These are phyloP conservation scores for Fusarium beomiforme DNA, from an alignment of 2,329 filamentous ascomycete genomes.

Conservation along the genomic window DNA sequence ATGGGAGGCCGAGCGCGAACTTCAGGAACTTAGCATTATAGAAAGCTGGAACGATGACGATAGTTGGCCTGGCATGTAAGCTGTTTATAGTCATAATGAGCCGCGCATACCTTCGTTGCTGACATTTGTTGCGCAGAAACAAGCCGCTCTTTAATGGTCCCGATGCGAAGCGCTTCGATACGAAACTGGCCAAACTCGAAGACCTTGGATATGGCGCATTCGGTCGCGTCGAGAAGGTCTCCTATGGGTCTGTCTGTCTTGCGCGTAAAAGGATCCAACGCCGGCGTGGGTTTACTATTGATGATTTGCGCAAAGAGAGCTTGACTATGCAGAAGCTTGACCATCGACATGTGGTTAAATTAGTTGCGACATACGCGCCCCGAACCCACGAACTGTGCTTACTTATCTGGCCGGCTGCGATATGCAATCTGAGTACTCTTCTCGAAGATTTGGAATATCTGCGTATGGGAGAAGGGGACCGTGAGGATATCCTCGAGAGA, in stretches of 20 bases:
- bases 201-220: conserved; percentile 56
- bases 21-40: conserved; percentile 45
- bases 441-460: conserved; percentile 56
- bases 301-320: conserved; percentile 56
- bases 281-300: conserved; percentile 50
- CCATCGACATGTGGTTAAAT: conserved; percentile 59
- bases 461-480: conserved; percentile 50
- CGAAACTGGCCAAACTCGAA: conserved; percentile 44
- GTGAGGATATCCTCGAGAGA: conserved; percentile 53
- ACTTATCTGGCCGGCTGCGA: conserved; percentile 59
- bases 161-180: conserved; percentile 50
- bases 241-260: conserved; percentile 53
- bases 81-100: not conserved
- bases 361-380: conserved; percentile 58
- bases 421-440: conserved; percentile 56
- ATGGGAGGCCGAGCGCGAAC: conserved; percentile 46
- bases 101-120: not conserved
- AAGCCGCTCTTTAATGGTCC: conserved; percentile 45
- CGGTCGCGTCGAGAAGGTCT: conserved; percentile 57
- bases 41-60: conserved; percentile 47
- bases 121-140: conserved; percentile 36
- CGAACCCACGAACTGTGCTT: conserved; percentile 54
- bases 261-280: conserved; percentile 56
- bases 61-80: conserved; percentile 49
- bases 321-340: conserved; percentile 59